A percentile compares a stretch with the other conserved stretches of the same genome.
phyloP scores from a whole-genome alignment of 495 filamentous ascomycete genomes.

The Mycothermus thermophilus region DNA sequence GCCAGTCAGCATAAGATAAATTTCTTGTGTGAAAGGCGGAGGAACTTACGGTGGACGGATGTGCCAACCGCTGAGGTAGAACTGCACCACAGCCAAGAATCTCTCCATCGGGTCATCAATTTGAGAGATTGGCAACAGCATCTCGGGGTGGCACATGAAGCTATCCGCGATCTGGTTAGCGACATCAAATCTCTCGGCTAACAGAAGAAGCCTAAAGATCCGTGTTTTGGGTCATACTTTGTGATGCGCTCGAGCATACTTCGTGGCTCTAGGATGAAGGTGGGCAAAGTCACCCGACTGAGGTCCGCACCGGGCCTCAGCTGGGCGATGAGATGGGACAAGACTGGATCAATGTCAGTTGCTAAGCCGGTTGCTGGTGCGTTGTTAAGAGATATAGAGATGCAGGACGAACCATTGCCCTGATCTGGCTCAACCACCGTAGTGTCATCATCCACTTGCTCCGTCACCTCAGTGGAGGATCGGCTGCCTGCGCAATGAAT shows the following conservation, averaged over 20 bases:
- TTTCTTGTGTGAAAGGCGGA: conserved; percentile 10
- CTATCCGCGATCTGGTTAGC: conserved; percentile 33
- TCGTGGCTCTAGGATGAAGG: conserved; percentile 93
- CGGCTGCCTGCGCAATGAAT: conserved; percentile 28
- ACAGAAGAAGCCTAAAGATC: not conserved
- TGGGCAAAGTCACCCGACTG: conserved; percentile 85
- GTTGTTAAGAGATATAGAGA: no score
- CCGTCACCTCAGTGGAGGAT: conserved; percentile 29
- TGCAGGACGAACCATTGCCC: conserved; percentile 51
- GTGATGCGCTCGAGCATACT: conserved; percentile 98
- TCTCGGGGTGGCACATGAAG: conserved; percentile 99
- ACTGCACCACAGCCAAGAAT: conserved; percentile 91
- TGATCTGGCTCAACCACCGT: conserved; percentile 60
- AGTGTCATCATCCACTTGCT: conserved; percentile 54
- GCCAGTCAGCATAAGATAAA: no score
- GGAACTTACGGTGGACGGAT: conserved; percentile 82
- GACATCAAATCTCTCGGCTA: not conserved
- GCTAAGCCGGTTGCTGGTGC: no score
- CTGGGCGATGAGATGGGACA: conserved; percentile 93
- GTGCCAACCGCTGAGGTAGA: conserved; percentile 97
- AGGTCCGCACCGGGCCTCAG: conserved; percentile 89
- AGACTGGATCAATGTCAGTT: conserved; percentile 39
- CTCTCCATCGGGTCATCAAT: conserved; percentile 83
- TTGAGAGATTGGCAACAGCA: conserved; percentile 69
- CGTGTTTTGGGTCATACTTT: conserved; percentile 46